phyloP scores from a whole-genome alignment of 805 yeast genomes.

The Lipomyces oligophaga region DNA sequence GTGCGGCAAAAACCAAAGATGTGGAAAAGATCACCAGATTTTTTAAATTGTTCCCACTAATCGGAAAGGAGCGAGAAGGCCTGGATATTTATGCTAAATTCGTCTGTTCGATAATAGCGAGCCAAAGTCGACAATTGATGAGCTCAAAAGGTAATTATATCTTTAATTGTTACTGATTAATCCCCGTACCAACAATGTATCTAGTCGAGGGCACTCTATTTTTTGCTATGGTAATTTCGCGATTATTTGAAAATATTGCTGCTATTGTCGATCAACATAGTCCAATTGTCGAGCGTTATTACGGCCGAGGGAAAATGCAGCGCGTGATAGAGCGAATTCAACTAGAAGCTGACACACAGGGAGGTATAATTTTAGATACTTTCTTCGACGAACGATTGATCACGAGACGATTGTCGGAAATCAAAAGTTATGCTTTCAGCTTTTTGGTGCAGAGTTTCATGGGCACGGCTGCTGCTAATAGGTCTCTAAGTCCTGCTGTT shows the following conservation, averaged over 20 bases:
- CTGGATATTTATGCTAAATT: constrained; percentile 77
- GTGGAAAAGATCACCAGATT: constrained; percentile 69
- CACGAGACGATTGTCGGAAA: constrained; percentile 52
- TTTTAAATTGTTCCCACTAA: constrained; percentile 83
- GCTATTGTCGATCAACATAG: constrained; percentile 83
- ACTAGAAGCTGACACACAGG: constrained; percentile 87
- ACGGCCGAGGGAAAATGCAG: constrained; percentile 57
- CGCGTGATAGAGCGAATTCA: constrained; percentile 72
- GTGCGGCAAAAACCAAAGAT: constrained; percentile 63
- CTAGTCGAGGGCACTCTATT: constrained; percentile 33
- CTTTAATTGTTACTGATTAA: neutral
- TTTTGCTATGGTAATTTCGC: constrained; percentile 41
- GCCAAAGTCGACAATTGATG: constrained; percentile 57
- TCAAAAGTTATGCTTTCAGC: constrained; percentile 54
- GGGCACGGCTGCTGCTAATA: constrained; percentile 16
- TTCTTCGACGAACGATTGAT: constrained; percentile 70
- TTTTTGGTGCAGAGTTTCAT: constrained; percentile 40
- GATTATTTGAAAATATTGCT: constrained; percentile 77
- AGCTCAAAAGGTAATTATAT: constrained; percentile 12
- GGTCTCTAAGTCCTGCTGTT: constrained; percentile 33
- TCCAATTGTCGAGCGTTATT: constrained; percentile 66
- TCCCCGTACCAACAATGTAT: constrained; percentile 44
- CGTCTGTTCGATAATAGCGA: constrained; percentile 77
- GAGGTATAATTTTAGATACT: constrained; percentile 81
- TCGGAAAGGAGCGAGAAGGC: constrained; percentile 69